Evolutionary conservation across 345 rosid species (phyloP), one percentile per base, ranked within the genome.

Genomic region (Microthlaspi erraticum): DNA sequence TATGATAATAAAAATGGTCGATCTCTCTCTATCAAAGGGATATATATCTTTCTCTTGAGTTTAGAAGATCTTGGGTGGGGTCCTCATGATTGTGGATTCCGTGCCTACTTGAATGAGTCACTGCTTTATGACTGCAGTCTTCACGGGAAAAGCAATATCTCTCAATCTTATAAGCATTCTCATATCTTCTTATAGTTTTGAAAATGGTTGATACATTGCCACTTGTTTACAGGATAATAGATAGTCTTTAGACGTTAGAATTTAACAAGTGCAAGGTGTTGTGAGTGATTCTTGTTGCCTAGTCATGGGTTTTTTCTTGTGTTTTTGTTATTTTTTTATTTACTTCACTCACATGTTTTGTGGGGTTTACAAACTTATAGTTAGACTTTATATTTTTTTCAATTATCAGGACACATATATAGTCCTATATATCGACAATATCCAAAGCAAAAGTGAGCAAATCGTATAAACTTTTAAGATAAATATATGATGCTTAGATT

Each of bases 31-130:
- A 39, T 32, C 60, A 59, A 74, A 18, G 4, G 34, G 68, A 71
- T 50, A 16, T 20, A 14, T 14, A 3, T 7, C 13, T 39, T 55
- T 11, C 9, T 12, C 44, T 72, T 37, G 44, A 53, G 44, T 5
- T 9, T 16, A 55, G n/a, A 56, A 54, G 65, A 73, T 73, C 72
- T 64, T 49, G 12, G 12, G 68, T 59, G 56, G 78, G 78, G 56
- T 60, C 78, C 33, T 41, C 0, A 41, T 59, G 73, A 74, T 74
- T 59, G 68, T 74, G 67, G 62, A 50, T 66, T 49, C 73, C 67
- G 73, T 74, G 61, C 51, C 72, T 50, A 66, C 67, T 58, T 66
- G 68, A 66, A 74, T 73, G 71, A 46, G 71, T 74, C 78, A 66
- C 67, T 37, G 62, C 44, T 48, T 57, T 57, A 57, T 36, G 32